phyloP scores from a whole-genome alignment of 73 alveolate genomes.

The Paramecium biaurelia region DNA sequence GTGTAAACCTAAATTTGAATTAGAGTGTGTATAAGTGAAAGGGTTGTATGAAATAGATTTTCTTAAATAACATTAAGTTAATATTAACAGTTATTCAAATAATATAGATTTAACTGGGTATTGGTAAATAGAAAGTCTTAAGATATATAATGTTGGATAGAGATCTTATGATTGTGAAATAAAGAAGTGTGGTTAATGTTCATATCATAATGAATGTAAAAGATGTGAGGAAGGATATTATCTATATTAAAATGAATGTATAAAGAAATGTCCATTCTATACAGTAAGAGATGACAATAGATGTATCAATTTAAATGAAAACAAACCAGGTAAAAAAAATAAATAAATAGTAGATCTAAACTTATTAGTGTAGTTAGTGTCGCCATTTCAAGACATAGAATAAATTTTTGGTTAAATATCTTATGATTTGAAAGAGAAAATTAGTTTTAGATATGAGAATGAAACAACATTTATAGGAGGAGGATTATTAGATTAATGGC shows the following conservation, averaged over 20 bases:
- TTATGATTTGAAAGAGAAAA: neutral
- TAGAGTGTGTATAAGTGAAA: neutral
- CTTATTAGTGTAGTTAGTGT: neutral
- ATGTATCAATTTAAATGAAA: neutral
- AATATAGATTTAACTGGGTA: neutral
- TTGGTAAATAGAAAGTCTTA: neutral
- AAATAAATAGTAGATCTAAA: neutral
- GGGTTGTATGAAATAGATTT: neutral
- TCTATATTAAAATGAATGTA: neutral
- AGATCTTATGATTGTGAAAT: neutral
- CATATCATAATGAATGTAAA: neutral
- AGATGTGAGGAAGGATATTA: neutral
- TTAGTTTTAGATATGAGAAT: neutral
- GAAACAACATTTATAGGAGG: neutral
- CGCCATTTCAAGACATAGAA: neutral
- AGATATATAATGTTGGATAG: neutral
- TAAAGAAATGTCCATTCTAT: neutral
- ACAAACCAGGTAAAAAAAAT: neutral
- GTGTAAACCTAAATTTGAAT: neutral
- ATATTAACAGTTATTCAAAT: neutral
- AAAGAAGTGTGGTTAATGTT: neutral
- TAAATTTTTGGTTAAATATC: neutral
- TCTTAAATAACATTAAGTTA: neutral
- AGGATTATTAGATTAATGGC: constrained; percentile 7
- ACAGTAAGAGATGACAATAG: neutral